Evolutionary conservation across 352 stramenopile species (phyloP).

Genomic region (Aphanomyces invadans): DNA sequence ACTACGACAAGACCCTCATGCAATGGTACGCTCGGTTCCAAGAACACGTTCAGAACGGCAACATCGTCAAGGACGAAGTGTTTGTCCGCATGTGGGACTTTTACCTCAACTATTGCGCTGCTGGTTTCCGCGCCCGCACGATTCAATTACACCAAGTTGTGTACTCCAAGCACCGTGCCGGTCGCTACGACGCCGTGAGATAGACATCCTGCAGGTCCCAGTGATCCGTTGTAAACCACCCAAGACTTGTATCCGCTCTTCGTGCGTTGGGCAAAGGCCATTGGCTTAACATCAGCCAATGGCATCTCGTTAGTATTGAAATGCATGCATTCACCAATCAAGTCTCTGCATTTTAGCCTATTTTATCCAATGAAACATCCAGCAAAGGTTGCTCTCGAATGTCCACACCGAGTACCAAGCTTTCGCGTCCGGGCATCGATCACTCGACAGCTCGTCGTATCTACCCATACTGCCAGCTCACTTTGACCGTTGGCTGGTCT

Average conservation of each 20-base stretch:
- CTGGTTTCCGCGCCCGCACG: constrained; percentile 81
- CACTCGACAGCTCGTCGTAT: too few species aligned
- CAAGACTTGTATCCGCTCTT: too few species aligned
- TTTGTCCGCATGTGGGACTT: constrained; percentile 88
- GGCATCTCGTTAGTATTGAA: background rate
- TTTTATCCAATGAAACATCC: too few species aligned
- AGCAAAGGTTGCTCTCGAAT: too few species aligned
- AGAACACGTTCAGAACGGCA: constrained; percentile 61
- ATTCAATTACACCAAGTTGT: constrained; percentile 79
- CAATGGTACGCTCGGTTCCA: constrained; percentile 85
- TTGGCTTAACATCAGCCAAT: background rate
- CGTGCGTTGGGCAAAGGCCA: background rate
- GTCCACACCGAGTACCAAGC: too few species aligned
- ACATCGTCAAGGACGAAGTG: constrained; percentile 67
- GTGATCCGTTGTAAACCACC: too few species aligned
- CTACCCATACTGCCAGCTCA: too few species aligned
- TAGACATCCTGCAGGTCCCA: constrained; percentile 3
- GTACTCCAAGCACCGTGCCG: constrained; percentile 75
- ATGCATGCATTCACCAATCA: background rate
- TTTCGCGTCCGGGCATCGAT: too few species aligned
- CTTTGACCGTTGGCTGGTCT: too few species aligned
- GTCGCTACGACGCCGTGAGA: constrained; percentile 61
- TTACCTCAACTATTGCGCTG: constrained; percentile 85
- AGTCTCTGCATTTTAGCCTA: background rate
- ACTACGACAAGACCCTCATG: constrained; percentile 88